These are phyloP conservation scores for Backusella australiensis DNA, from an alignment of 192 early-diverging fungal genomes.

Conservation along the genomic window DNA sequence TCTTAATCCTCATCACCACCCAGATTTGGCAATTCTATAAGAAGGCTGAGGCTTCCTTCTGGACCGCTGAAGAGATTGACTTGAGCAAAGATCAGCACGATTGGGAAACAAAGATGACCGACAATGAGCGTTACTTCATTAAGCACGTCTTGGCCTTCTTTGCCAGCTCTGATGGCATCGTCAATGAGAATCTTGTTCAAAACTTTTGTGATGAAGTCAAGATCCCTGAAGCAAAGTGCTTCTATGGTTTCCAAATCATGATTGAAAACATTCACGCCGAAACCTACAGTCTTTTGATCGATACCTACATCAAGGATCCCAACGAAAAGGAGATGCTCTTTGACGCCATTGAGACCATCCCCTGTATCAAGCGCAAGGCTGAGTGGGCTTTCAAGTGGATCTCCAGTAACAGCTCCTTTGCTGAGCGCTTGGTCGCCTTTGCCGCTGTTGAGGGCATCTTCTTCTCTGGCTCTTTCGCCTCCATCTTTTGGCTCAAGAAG, in stretches of 20 bases:
- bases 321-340: conserved; percentile 81
- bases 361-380: conserved; percentile 95
- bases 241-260: conserved; percentile 98
- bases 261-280: conserved; percentile 97
- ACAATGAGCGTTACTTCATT: conserved; percentile 90
- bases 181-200: conserved; percentile 93
- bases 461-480: conserved; percentile 96
- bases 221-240: conserved; percentile 91
- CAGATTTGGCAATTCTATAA: conserved; percentile 97
- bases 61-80: conserved; percentile 96
- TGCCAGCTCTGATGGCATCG: conserved; percentile 93
- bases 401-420: conserved; percentile 76
- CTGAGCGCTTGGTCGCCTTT: conserved; percentile 92
- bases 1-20: not conserved
- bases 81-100: conserved; percentile 87
- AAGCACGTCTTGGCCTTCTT: conserved; percentile 94
- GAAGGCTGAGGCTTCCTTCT: conserved; percentile 96
- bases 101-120: conserved; percentile 84
- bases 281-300: conserved; percentile 94
- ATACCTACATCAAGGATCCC: conserved; percentile 92
- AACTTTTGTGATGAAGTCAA: conserved; percentile 91
- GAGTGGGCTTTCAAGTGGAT: conserved; percentile 98
- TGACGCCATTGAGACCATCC: conserved; percentile 92
- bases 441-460: conserved; percentile 98
- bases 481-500: conserved; percentile 99